Base-by-base conservation (phyloP, 2,329 filamentous ascomycete genomes). In the Pseudocercospora fijiensis region DNA sequence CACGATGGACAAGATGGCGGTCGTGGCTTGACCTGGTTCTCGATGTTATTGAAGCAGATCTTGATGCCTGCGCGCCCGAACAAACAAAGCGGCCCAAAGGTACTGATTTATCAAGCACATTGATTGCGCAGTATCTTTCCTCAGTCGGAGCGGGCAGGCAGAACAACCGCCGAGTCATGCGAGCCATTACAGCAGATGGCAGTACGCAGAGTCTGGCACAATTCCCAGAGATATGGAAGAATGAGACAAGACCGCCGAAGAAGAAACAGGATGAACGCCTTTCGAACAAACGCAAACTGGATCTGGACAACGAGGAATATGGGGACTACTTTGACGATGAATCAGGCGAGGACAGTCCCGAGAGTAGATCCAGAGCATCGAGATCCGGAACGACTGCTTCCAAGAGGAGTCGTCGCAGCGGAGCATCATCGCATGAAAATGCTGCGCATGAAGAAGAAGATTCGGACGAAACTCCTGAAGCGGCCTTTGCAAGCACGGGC, bases 1-100 rank as follows among this genome's bases (percentile, higher is more conserved):
- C 85, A 45, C 84, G 94, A 20, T 98, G 95, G 94, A 84, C 82
- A 57, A 84, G 88, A 72, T 98, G 93, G 92, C 87, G 84, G 70
- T 78, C 86, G 7, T 96, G 92, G 90, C 80, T 98, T 13, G 85
- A 88, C 33, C 88, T 90, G 65, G 89, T 96, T 83, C 76, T 96
- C 4, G 89, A 93, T 71, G 86, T 90, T 6, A 79, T 97, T 11
- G 89, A 95, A 68, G 80, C 81, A 2, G 91, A 96, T 70, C 87
- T 90, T 75, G 5, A 85, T 87, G 65, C 82, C 88, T 5, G 74
- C n/a, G 33, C 24, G 9, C 65, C 64, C n/a, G 67, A 69, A 9
- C 64, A 22, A 33, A 60, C 10, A 60, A 63, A 20, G 57, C 60
- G 16, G 71, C 53, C 72, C 4, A 65, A 63, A 24, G 62, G 66